Percentiles rank a stretch among this genome's conserved stretches.
Evolutionary conservation across 345 rosid genomes (phyloP).

Genomic region (Gossypium rotundifolium): DNA sequence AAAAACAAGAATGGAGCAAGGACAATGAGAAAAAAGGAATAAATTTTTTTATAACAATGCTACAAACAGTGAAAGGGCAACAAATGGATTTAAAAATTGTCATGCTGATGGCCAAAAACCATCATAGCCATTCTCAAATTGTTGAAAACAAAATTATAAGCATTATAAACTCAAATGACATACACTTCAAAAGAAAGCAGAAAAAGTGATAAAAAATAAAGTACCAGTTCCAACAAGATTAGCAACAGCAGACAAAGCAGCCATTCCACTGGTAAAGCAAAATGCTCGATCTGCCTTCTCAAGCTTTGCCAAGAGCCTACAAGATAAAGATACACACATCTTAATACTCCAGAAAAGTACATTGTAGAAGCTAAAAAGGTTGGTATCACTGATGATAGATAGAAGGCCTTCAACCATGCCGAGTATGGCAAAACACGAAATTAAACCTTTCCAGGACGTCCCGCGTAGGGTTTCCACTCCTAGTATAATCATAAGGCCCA

Average conservation of each 20-base stretch:
- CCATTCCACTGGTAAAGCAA: conserved; percentile 99
- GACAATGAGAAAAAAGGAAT: neutral
- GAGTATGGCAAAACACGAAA: conserved; percentile 3
- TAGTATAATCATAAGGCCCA: conserved; percentile 91
- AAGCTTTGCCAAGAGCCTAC: conserved; percentile 84
- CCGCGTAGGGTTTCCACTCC: conserved; percentile 96
- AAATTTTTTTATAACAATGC: neutral
- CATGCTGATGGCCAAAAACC: neutral
- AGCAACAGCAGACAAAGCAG: conserved; percentile 80
- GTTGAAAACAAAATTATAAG: neutral
- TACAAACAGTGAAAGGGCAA: neutral
- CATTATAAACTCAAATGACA: neutral
- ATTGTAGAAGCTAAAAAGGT: neutral
- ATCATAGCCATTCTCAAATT: neutral
- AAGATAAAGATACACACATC: neutral
- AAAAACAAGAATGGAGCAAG: neutral
- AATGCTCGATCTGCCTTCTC: conserved; percentile 93
- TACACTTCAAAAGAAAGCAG: neutral
- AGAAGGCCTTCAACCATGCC: conserved; percentile 4
- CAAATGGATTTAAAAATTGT: neutral
- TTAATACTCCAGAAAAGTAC: neutral
- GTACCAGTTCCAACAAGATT: conserved; percentile 70
- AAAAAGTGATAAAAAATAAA: neutral
- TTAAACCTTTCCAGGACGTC: conserved; percentile 74
- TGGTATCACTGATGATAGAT: neutral